phyloP scores from a whole-genome alignment of 2,329 filamentous ascomycete genomes.

The Aphanoascus verrucosus region DNA sequence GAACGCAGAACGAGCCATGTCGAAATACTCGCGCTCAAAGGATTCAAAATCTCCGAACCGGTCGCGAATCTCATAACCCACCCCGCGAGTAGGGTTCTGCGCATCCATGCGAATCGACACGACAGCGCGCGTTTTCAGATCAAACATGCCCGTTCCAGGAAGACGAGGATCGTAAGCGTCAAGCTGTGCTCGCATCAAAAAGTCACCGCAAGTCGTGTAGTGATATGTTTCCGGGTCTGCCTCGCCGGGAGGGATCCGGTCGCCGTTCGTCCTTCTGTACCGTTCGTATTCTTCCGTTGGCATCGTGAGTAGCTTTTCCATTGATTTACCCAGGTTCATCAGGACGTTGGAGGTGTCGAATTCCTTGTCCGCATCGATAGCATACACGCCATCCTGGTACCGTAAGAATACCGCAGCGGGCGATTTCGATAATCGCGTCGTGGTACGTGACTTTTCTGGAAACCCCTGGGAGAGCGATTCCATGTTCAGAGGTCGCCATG shows the following conservation, averaged over 20 bases:
- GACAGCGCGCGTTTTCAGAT: constrained; percentile 89
- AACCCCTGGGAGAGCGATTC: constrained; percentile 59
- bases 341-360: constrained; percentile 76
- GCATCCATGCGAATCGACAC: constrained; percentile 85
- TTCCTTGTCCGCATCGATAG: constrained; percentile 92
- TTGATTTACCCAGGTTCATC: constrained; percentile 84
- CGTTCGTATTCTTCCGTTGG: constrained; percentile 74
- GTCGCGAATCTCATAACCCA: constrained; percentile 75
- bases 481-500: constrained; percentile 64
- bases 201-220: constrained; percentile 75
- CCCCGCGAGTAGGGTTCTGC: constrained; percentile 56
- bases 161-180: constrained; percentile 79
- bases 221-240: constrained; percentile 70
- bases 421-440: constrained; percentile 60
- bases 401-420: constrained; percentile 74
- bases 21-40: constrained; percentile 89
- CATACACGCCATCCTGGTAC: constrained; percentile 75
- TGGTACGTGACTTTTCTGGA: constrained; percentile 48
- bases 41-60: constrained; percentile 75
- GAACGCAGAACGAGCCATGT: constrained; percentile 91
- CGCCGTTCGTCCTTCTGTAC: constrained; percentile 59
- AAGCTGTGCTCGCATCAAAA: constrained; percentile 89
- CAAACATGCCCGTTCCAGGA: constrained; percentile 87
- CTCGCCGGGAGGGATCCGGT: constrained; percentile 56
- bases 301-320: constrained; percentile 88